Base-by-base conservation (phyloP, 257 asterid genomes). In the Cinchona pubescens region DNA sequence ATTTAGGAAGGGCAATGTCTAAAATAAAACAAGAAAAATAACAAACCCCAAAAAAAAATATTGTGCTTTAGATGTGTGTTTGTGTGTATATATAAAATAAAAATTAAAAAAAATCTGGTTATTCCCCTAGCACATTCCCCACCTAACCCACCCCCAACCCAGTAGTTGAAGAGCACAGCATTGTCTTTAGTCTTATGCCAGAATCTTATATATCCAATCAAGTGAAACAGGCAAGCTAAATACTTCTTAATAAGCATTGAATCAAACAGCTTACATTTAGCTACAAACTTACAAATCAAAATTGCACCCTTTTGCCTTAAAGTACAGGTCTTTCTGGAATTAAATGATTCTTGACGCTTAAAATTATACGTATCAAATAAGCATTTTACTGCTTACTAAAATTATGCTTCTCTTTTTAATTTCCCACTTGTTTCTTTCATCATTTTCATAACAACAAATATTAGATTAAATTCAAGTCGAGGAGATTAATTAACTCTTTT, bases 181-280 rank as follows among this genome's bases (percentile, higher is more conserved):
- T 29, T 15, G 29, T n/a, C 29, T 23, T 29, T 2, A 45, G 58
- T 18, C 7, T 29, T 2, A 45, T 43, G 58, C n/a, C 4, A 42
- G 15, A 43, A 37, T 2, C 30, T 4, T 2, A 45, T 9, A 30
- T 30, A 40, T 23, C 46, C 16, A 1, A 29, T 9, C 40, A 16
- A 37, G 67, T 23, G 27, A 2, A 18, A 40, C 19, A 27, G 1
- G 21, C 32, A 7, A 58, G 37, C 9, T 5, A 53, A n/a, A 55
- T 37, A 75, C 55, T 16, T 25, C 15, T n/a, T 13, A 64, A n/a
- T 35, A 40, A 65, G 53, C 55, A 55, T 71, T 55, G 27, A 23
- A 55, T 55, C 72, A 15, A 75, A 63, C 65, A 49, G 73, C 7
- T 72, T 7, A 72, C 25, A 72, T 55, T 37, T n/a, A 27, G 43